Evolutionary conservation across 768 basidiomycete genomes (phyloP).

Genomic region (Russula foetens): DNA sequence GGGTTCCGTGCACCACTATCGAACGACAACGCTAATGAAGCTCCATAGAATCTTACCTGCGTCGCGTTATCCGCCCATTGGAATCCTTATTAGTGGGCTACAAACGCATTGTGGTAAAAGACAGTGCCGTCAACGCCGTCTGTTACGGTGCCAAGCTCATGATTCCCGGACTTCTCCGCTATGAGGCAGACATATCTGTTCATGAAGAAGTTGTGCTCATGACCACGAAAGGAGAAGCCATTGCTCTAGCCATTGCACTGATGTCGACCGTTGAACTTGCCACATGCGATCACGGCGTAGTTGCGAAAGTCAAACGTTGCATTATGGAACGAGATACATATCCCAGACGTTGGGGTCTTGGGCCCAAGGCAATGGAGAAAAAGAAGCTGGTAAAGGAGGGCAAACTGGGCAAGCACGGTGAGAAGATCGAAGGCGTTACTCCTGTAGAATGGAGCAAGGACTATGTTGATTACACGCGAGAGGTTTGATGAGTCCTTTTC

Average conservation of each 20-base stretch:
- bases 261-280: constrained; percentile 99
- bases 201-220: constrained; percentile 96
- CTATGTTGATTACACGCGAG: constrained; percentile 88
- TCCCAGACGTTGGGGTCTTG: constrained; percentile 95
- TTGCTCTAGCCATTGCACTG: constrained; percentile 89
- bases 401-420: constrained; percentile 91
- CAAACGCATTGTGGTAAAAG: constrained; percentile 98
- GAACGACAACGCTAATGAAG: constrained; percentile 10
- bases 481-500: constrained; percentile 29
- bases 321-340: constrained; percentile 99
- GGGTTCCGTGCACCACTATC: not conserved
- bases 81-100: constrained; percentile 93
- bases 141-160: constrained; percentile 99
- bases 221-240: constrained; percentile 99
- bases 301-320: constrained; percentile 97
- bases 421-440: constrained; percentile 79
- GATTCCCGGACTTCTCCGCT: constrained; percentile 96
- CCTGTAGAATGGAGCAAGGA: constrained; percentile 87
- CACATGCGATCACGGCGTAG: constrained; percentile 97
- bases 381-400: constrained; percentile 99
- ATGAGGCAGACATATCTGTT: constrained; percentile 89
- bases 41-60: constrained; percentile 84
- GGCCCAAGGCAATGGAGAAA: constrained; percentile 95
- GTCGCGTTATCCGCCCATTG: constrained; percentile 88
- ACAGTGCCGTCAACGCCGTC: constrained; percentile 97